Base-by-base conservation (phyloP, 768 basidiomycete species). In the Lactarius pseudohatsudake region DNA sequence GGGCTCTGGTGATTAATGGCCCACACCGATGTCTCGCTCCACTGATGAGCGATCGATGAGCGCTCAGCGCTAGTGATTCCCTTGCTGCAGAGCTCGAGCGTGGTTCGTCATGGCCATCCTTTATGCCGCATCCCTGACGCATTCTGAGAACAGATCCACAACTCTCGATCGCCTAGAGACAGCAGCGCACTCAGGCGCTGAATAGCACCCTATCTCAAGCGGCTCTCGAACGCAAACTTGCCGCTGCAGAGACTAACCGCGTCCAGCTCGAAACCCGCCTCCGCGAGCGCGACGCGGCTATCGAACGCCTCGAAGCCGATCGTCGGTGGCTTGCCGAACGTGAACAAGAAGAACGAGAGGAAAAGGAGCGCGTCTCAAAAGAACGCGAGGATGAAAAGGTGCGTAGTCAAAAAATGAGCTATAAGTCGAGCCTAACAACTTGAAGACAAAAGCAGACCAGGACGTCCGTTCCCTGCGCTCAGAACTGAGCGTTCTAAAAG, bases 221-320 rank as follows among this genome's bases (percentile, higher is more conserved):
- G 2, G 79, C 83, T 0, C 79, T 92, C 20, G 89, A 92, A 71
- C 78, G 90, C n/a, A 85, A 87, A 68, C 81, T 92, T 1, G 76
- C 85, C 10, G 78, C 77, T 92, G 28, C 28, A 28, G 28, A 28
- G 28, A 28, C 28, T 28, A 28, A 28, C 28, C 28, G 28, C 28
- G 28, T 28, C 28, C 28, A 28, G 28, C 28, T 28, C 28, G 28
- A 28, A 28, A 28, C 28, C 3, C 28, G 28, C 4, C 80, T 92
- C 4, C 80, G 86, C 40, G 87, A 92, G 75, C 85, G 83, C 72
- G 87, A 90, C 2, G 69, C 80, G 1, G 74, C 77, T 28, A 81
- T 92, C 30, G 89, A 90, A 53, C 77, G 85, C 54, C 79, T 94
- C 11, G 89, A 92, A 71, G 78, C 83, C 18, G 91, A 93, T 72